Conservation (phyloP, 2,329 filamentous ascomycete genomes). For the Amauroascus verrucosus region DNA sequence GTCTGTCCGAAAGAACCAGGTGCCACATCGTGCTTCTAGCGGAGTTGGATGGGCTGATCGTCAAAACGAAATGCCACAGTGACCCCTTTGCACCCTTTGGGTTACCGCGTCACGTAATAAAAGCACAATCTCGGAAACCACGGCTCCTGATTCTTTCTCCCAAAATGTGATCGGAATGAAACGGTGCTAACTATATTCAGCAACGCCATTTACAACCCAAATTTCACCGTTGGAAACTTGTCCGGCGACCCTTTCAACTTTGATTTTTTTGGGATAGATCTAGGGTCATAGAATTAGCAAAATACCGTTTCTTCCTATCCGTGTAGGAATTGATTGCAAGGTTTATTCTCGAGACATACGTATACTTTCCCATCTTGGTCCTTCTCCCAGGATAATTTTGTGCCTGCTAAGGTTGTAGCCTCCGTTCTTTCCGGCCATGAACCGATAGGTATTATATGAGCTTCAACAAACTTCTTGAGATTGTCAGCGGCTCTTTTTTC, state of each 20-base stretch:
- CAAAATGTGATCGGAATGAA: not conserved
- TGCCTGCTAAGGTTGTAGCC: slow-evolving; percentile 56
- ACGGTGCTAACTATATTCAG: slow-evolving; percentile 45
- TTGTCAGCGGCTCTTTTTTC: slow-evolving; percentile 68
- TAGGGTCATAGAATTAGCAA: slow-evolving; percentile 17
- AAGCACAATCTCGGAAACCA: too few relatives aligned
- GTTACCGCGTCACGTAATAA: too few relatives aligned
- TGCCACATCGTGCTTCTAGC: too few relatives aligned
- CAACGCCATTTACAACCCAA: slow-evolving; percentile 59
- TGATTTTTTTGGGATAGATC: slow-evolving; percentile 63
- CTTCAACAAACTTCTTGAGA: slow-evolving; percentile 69
- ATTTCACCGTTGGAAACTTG: slow-evolving; percentile 81
- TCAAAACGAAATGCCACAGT: too few relatives aligned
- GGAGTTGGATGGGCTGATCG: too few relatives aligned
- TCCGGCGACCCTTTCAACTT: slow-evolving; percentile 63
- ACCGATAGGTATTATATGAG: slow-evolving; percentile 64
- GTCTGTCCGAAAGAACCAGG: too few relatives aligned
- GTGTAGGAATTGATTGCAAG: not conserved
- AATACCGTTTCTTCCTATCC: not conserved
- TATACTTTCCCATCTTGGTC: slow-evolving; percentile 54
- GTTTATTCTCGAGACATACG: slow-evolving; percentile 39
- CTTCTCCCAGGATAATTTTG: slow-evolving; percentile 72
- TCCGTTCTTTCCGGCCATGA: slow-evolving; percentile 65
- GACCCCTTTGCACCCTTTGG: too few relatives aligned
- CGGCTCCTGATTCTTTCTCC: too few relatives aligned